phyloP scores from a whole-genome alignment of 495 filamentous ascomycete species.

The Trichoderma virens region DNA sequence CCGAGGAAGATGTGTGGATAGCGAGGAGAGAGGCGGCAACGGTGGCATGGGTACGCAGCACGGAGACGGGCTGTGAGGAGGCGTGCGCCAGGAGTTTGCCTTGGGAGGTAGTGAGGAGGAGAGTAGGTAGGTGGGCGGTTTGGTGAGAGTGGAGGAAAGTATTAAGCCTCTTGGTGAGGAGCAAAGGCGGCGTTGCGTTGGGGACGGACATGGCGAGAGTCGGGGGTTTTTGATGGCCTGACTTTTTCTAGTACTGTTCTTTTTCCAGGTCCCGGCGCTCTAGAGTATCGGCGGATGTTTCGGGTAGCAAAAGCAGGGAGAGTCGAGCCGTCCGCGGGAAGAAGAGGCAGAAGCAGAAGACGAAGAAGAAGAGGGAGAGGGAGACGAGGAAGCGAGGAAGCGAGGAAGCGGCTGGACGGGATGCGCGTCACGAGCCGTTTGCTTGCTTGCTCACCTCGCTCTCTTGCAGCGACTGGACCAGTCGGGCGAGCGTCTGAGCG shows the following conservation, averaged over 20 bases:
- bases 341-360: not conserved
- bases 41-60: slow-evolving; percentile 39
- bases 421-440: slow-evolving; percentile 1
- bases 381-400: not conserved
- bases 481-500: not conserved
- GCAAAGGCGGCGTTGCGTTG: slow-evolving; percentile 33
- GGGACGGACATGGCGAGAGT: slow-evolving; percentile 10
- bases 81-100: slow-evolving; percentile 44
- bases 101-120: slow-evolving; percentile 36
- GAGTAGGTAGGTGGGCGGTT: slow-evolving; percentile 31
- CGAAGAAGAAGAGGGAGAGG: not conserved
- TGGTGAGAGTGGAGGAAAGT: slow-evolving; percentile 41
- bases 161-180: slow-evolving; percentile 40
- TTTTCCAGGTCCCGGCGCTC: not conserved
- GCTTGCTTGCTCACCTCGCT: not conserved
- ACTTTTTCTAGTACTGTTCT: not conserved
- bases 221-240: too few species aligned
- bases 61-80: slow-evolving; percentile 29
- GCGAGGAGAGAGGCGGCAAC: slow-evolving; percentile 42
- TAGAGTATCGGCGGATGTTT: not conserved
- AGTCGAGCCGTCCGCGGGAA: not conserved
- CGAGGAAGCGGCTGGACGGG: not conserved
- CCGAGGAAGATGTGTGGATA: slow-evolving; percentile 22
- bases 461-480: not conserved
- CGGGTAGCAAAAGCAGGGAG: not conserved